Base-by-base conservation (phyloP, 1,284 basidiomycete species). In the Cutaneotrichosporon mucoides region DNA sequence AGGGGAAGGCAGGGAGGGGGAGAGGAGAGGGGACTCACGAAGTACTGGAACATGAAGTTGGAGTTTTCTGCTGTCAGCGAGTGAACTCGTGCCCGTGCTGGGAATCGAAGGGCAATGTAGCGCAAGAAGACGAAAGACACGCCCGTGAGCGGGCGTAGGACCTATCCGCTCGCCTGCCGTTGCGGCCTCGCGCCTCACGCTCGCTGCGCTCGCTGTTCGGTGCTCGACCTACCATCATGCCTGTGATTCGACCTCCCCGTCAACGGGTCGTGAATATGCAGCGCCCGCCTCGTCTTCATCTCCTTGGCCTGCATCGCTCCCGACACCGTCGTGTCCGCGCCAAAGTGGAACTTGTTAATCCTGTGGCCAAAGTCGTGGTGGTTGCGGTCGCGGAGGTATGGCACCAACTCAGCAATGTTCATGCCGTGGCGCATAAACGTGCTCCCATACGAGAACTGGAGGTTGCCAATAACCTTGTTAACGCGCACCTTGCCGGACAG, bases 361-460 rank as follows among this genome's bases (percentile, higher is more conserved):
- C 80, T 84, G 79, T 99, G 96, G 24, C 90, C 90, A 79, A 98
- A 99, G 79, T 98, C 92, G 73, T 97, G 94, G 60, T 86, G 86
- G 75, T 88, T 88, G 46, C 85, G 84, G 71, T 92, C 90, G 67
- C 86, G 85, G 42, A 99, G 85, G 78, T 99, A 98, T 0, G 95
- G 95, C 1, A 76, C 95, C 16, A 99, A 84, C 68, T 98, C 94
- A 72, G 96, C 89, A 57, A 93, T 84, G 76, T 90, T 87, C 66
- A 89, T 84, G 62, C 84, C 82, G 73, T 88, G 88, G 55, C 86
- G 84, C 77, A 95, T 93, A 87, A 96, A 99, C 12, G 93, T 92
- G 56, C 88, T 85, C 51, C 95, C 96, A 1, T 88, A 94, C 35
- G 65, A 77, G 70, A 93, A 84, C 71, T 92, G 87, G 70, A 94